phyloP scores from a whole-genome alignment of 345 rosid species.

The Corchorus olitorius region DNA sequence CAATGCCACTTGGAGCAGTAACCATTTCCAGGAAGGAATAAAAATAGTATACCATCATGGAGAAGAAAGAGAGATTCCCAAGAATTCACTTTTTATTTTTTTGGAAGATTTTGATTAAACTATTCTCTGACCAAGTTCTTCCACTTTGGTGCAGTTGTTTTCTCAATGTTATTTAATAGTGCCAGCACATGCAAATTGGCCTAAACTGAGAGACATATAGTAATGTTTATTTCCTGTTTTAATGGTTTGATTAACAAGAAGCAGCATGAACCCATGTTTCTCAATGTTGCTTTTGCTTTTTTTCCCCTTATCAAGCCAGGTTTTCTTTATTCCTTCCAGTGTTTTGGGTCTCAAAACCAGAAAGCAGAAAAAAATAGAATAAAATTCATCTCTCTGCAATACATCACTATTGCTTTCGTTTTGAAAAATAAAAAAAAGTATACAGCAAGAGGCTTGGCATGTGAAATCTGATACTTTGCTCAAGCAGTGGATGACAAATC shows the following conservation, averaged over 20 bases:
- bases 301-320: not conserved
- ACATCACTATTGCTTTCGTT: slow-evolving; percentile 22
- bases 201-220: slow-evolving; percentile 12
- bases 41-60: not conserved
- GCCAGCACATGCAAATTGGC: slow-evolving; percentile 39
- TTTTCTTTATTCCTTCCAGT: slow-evolving; percentile 30
- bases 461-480: slow-evolving; percentile 28
- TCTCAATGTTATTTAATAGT: slow-evolving; percentile 20
- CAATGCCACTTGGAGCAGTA: slow-evolving; percentile 31
- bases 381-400: slow-evolving; percentile 19
- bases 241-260: slow-evolving; percentile 17
- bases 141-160: slow-evolving; percentile 15
- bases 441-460: slow-evolving; percentile 18
- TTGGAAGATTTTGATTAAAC: slow-evolving; percentile 13
- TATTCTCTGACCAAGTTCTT: slow-evolving; percentile 8
- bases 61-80: slow-evolving; percentile 32
- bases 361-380: slow-evolving; percentile 20
- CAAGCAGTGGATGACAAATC: slow-evolving; percentile 27
- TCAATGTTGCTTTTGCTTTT: slow-evolving; percentile 33
- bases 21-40: slow-evolving; percentile 16
- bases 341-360: slow-evolving; percentile 29
- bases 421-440: not conserved
- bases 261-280: slow-evolving; percentile 39
- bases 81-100: slow-evolving; percentile 18
- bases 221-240: not conserved